Percentiles rank a stretch among this genome's conserved stretches.
Conservation (phyloP, 2,329 filamentous ascomycete species). For the Penicillium sp. region DNA sequence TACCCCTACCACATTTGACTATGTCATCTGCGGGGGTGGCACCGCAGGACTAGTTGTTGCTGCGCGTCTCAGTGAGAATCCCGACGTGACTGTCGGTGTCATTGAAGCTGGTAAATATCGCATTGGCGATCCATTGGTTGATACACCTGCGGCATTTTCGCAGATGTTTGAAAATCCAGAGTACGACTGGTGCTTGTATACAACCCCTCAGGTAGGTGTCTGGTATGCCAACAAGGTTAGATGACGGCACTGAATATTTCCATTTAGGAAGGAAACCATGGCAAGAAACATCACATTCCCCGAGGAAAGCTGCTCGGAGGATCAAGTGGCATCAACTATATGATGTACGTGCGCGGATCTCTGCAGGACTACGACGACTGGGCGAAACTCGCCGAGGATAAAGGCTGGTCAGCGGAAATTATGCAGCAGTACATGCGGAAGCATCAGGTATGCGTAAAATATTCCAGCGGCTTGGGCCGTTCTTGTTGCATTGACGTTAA, state of each 20-base stretch:
- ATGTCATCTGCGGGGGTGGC: slow-evolving; percentile 55
- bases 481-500: neutral
- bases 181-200: slow-evolving; percentile 39
- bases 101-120: slow-evolving; percentile 47
- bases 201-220: slow-evolving; percentile 26
- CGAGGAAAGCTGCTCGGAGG: slow-evolving; percentile 38
- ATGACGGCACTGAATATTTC: neutral
- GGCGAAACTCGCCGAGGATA: slow-evolving; percentile 31
- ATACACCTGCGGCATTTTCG: slow-evolving; percentile 25
- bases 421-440: slow-evolving; percentile 28
- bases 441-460: slow-evolving; percentile 13
- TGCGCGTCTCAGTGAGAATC: slow-evolving; percentile 45
- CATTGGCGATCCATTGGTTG: slow-evolving; percentile 30
- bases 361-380: slow-evolving; percentile 35
- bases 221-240: neutral
- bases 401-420: slow-evolving; percentile 27
- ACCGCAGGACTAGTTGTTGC: slow-evolving; percentile 53
- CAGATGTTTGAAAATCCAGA: slow-evolving; percentile 32
- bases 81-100: slow-evolving; percentile 43
- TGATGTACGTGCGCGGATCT: slow-evolving; percentile 46
- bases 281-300: slow-evolving; percentile 23
- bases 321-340: slow-evolving; percentile 38
- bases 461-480: no score
- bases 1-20: slow-evolving; percentile 20
- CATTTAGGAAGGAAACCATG: slow-evolving; percentile 21